phyloP scores from a whole-genome alignment of 768 basidiomycete species.

The Leccinum olivaceopallidum region DNA sequence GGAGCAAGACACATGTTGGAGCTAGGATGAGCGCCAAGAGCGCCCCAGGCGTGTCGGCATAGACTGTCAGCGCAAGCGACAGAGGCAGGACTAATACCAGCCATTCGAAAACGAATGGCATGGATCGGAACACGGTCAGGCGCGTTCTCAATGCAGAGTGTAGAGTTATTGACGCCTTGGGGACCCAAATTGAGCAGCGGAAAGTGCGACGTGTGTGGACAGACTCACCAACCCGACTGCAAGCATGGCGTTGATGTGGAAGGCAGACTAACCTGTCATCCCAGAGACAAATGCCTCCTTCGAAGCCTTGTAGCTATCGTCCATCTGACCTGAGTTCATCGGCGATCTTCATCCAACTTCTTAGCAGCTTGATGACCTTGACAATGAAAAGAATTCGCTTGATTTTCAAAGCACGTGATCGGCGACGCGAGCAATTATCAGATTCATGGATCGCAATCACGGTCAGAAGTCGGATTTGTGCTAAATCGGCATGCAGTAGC shows the following conservation, averaged over 20 bases:
- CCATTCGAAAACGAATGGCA: conserved; percentile 55
- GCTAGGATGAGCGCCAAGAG: conserved; percentile 52
- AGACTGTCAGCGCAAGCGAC: conserved; percentile 79
- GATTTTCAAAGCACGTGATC: conserved; percentile 8
- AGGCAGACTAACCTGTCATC: conserved; percentile 67
- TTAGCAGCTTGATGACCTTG: too few relatives aligned
- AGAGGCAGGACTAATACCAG: conserved; percentile 70
- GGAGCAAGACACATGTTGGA: conserved; percentile 45
- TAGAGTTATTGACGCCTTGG: conserved; percentile 69
- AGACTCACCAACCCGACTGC: conserved; percentile 58
- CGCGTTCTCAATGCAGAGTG: conserved; percentile 62
- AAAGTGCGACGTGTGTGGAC: neutral
- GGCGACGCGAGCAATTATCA: neutral
- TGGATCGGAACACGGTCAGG: conserved; percentile 36
- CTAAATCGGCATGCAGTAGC: neutral
- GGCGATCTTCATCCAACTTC: neutral
- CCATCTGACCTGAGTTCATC: conserved; percentile 15
- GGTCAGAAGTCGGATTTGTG: neutral
- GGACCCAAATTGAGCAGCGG: conserved; percentile 20
- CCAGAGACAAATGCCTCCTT: conserved; percentile 86
- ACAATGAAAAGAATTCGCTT: neutral
- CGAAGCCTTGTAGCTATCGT: conserved; percentile 58
- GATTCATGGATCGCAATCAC: too few relatives aligned
- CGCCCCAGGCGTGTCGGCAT: conserved; percentile 54
- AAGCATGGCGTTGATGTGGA: conserved; percentile 70